A percentile compares a stretch with the other conserved stretches of the same genome.
Evolutionary conservation across 192 early-diverging fungal species (phyloP).

Genomic region (Linnemannia hyalina): DNA sequence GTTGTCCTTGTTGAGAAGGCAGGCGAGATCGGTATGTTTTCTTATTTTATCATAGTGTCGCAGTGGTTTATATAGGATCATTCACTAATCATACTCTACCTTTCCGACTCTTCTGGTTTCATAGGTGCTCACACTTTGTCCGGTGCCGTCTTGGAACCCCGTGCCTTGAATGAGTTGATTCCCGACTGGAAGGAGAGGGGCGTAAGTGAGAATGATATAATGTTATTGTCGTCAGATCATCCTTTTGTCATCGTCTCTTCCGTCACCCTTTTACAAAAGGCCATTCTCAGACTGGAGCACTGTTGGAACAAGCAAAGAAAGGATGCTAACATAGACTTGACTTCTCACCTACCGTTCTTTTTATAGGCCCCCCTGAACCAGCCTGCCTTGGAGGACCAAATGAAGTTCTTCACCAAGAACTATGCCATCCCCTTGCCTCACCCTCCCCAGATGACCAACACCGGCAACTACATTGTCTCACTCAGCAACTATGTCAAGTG

Average conservation of each 20-base stretch:
- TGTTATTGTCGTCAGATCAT: background rate
- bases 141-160: slow-evolving; percentile 94
- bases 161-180: slow-evolving; percentile 94
- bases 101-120: background rate
- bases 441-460: slow-evolving; percentile 95
- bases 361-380: slow-evolving; percentile 86
- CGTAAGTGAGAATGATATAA: slow-evolving; percentile 26
- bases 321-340: background rate
- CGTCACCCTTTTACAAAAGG: background rate
- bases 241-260: background rate
- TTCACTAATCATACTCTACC: background rate
- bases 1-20: slow-evolving; percentile 97
- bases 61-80: background rate
- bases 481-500: slow-evolving; percentile 94
- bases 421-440: slow-evolving; percentile 87
- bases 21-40: slow-evolving; percentile 81
- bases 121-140: slow-evolving; percentile 93
- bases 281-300: background rate
- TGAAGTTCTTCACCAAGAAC: slow-evolving; percentile 86
- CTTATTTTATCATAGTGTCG: background rate
- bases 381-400: slow-evolving; percentile 85
- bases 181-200: slow-evolving; percentile 98
- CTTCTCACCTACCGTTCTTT: background rate
- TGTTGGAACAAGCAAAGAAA: background rate
- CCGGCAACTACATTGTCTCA: slow-evolving; percentile 98